Percentiles rank a stretch among this genome's conserved stretches.
phyloP scores from a whole-genome alignment of 2,329 filamentous ascomycete genomes.

The Mycogone perniciosa region DNA sequence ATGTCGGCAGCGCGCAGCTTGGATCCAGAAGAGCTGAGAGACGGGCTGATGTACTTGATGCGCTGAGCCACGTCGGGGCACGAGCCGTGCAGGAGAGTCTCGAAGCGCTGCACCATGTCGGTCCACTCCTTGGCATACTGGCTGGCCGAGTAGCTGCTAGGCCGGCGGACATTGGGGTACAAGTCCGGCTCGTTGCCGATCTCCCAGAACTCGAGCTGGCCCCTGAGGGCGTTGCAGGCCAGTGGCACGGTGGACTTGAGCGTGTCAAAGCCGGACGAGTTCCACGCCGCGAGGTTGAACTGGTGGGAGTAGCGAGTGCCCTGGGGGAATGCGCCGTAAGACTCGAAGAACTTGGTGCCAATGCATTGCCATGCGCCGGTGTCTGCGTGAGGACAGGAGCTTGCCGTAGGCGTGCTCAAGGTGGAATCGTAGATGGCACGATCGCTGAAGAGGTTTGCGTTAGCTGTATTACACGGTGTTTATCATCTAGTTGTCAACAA shows the following conservation, averaged over 20 bases:
- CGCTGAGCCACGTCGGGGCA: conserved; percentile 14
- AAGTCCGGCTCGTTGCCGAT: conserved; percentile 21
- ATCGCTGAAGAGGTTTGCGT: conserved; percentile 11
- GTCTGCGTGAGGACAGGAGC: conserved; percentile 17
- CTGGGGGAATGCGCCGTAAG: conserved; percentile 17
- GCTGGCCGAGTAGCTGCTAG: conserved; percentile 12
- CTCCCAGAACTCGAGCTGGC: conserved; percentile 18
- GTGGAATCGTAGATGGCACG: conserved; percentile 20
- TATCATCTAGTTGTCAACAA: not conserved
- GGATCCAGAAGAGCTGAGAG: conserved; percentile 15
- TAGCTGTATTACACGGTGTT: not conserved
- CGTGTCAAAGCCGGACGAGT: conserved; percentile 19
- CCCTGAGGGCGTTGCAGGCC: conserved; percentile 19
- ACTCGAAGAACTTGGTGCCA: conserved; percentile 20
- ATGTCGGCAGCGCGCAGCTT: conserved; percentile 19
- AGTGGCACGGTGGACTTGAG: conserved; percentile 18
- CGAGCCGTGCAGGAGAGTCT: conserved; percentile 11
- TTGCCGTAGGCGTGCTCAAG: conserved; percentile 16
- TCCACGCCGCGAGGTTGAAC: conserved; percentile 20
- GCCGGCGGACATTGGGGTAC: conserved; percentile 15
- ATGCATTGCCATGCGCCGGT: conserved; percentile 19
- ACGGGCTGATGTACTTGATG: conserved; percentile 16
- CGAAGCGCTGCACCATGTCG: conserved; percentile 15
- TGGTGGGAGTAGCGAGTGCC: conserved; percentile 19
- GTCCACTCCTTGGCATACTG: conserved; percentile 18